Base-by-base conservation (phyloP, 2,329 filamentous ascomycete genomes). In the Elsinoe australis region DNA sequence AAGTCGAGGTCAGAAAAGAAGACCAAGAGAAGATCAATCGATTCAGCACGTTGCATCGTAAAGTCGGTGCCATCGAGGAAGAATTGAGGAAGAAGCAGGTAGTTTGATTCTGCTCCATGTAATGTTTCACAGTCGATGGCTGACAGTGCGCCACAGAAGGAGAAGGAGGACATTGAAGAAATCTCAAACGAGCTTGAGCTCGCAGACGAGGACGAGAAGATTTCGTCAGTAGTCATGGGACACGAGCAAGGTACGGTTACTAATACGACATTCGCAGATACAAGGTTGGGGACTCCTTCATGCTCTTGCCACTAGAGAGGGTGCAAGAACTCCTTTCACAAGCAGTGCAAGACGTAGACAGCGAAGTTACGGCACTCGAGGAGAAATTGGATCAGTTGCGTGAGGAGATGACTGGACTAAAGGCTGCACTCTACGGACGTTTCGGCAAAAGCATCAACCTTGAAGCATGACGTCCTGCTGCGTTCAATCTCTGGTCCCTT, bases 1-100 rank as follows among this genome's bases (percentile, higher is more conserved):
- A 98, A 64, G 83, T 88, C 59, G 86, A 95, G 67, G 92, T 98
- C 51, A 85, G 92, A 52, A 85, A 89, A 61, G 89, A 96, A 66
- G 92, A 98, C 65, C 92, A 98, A 68, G 89, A 96, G 71, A 94
- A 92, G 71, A 98, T 98, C 79, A 98, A 98, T 71, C 83, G 82
- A 55, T 98, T 98, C 74, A 95, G 89, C 67, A 82, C 88, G 35
- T 74, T 98, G 54, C 92, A 98, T 66, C 87, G 94, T 64, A 83
- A 86, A 45, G 85, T 95, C 64, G 75, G 84, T 26, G 67, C 74
- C 2, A 66, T 96, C 3, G 82, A 94, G 62, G 88, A 94, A 39
- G 81, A 92, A 58, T 69, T 96, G 55, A 83, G 84, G 62, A 65
- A 69, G 4, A 95, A 94, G 65, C 80, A 80, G 65, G 90, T 65